Evolutionary conservation across 345 rosid species (phyloP), one percentile per base, ranked within the genome.

Genomic region (Salix exigua): DNA sequence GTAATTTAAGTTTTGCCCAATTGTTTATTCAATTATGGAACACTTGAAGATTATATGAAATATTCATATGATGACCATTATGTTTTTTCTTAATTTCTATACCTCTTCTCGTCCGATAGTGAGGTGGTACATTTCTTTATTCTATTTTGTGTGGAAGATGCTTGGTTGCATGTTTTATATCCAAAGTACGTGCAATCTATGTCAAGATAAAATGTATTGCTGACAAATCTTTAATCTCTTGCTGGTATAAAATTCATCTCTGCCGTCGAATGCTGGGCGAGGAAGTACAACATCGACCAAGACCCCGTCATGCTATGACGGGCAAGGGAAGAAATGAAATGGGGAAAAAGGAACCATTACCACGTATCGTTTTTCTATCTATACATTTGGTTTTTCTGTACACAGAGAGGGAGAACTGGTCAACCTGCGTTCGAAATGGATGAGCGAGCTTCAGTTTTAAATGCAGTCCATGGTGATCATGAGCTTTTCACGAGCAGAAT

Each of bases 1-100:
- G 40, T 70, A 23, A 70, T 37, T 5, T 28, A 68, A 76, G 4
- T 33, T 76, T 70, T 81, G 80, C 50, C 74, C 16, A 31, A 76
- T 70, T 60, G 17, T 58, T 53, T 35, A 23, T 51, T 8, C 7
- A 5, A 16, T 62, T 7, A 35, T 50, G 35, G 1, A 30, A 37
- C 53, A 48, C 58, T 28, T 42, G 30, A 66, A 28, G 37, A 0
- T 35, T 25, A 67, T 31, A 11, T 74, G 12, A 13, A 60, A 70
- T n/a, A 40, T 40, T 66, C 40, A 33, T 11, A 19, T 19, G 10
- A n/a, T 35, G 42, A 21, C 8, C 5, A 0, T 17, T 18, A 21
- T 19, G 9, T 28, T 75, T 66, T 72, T 31, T 35, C 62, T 26
- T 42, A 7, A 68, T 63, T 18, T 26, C 14, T 25, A 42, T 40